A percentile compares a stretch with the other conserved stretches of the same genome.
Evolutionary conservation across 495 filamentous ascomycete genomes (phyloP).

Genomic region (Penicillium verhagenii): DNA sequence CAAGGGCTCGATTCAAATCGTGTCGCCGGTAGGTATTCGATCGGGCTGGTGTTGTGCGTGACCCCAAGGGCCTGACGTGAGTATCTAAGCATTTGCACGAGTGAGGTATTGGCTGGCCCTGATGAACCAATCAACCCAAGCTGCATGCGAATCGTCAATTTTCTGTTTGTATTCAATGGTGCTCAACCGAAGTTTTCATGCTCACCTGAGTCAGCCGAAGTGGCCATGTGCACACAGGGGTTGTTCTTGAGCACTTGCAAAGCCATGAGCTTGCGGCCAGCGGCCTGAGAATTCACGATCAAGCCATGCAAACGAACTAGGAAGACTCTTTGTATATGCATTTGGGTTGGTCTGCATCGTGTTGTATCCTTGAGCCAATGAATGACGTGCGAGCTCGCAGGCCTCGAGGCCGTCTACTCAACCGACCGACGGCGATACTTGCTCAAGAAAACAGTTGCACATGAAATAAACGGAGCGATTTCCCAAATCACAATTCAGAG

Average conservation of each 20-base stretch:
- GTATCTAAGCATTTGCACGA: not conserved
- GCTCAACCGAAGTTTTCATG: not conserved
- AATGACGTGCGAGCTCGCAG: not conserved
- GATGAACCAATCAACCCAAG: not conserved
- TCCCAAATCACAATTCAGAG: not conserved
- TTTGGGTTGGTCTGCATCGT: not conserved
- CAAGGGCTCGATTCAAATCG: not conserved
- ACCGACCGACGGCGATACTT: not conserved
- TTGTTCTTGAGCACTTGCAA: not conserved
- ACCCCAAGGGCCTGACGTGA: not conserved
- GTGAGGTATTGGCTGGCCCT: not conserved
- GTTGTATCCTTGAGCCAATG: not conserved
- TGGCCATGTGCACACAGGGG: not conserved
- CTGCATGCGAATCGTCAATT: not conserved
- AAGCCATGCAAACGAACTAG: not conserved
- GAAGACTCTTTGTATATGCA: not conserved
- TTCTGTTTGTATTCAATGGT: not conserved
- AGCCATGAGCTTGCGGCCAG: not conserved
- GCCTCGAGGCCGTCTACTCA: not conserved
- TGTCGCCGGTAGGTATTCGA: not conserved
- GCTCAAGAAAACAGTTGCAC: not conserved
- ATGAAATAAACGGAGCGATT: not conserved
- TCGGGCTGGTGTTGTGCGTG: not conserved
- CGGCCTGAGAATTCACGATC: not conserved
- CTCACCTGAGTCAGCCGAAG: not conserved